Percentiles rank a stretch among this genome's conserved stretches.
phyloP scores from a whole-genome alignment of 1,284 basidiomycete species.

The Boletus subluridellus region DNA sequence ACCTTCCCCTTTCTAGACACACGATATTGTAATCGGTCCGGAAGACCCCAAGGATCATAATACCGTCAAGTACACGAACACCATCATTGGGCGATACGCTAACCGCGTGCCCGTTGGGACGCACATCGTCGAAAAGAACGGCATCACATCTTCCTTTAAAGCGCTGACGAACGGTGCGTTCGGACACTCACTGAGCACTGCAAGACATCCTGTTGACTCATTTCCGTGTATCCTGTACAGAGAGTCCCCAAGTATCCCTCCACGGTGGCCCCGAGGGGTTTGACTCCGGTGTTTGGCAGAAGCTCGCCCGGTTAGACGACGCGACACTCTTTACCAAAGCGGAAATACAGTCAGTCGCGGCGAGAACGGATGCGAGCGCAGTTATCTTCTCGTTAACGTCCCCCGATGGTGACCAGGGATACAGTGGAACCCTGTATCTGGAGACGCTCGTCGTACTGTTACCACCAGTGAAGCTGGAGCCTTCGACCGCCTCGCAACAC shows the following conservation, averaged over 20 bases:
- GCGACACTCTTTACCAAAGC: slow-evolving; percentile 55
- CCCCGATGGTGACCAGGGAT: slow-evolving; percentile 65
- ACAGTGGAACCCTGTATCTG: slow-evolving; percentile 54
- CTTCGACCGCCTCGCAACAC: slow-evolving; percentile 37
- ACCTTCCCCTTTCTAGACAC: slow-evolving; percentile 43
- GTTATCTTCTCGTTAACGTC: slow-evolving; percentile 60
- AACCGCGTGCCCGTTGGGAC: slow-evolving; percentile 65
- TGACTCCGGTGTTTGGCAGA: slow-evolving; percentile 53
- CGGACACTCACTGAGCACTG: background rate
- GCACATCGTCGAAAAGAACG: slow-evolving; percentile 52
- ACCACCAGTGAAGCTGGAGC: slow-evolving; percentile 40
- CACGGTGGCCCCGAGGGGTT: slow-evolving; percentile 69
- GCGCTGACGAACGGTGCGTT: slow-evolving; percentile 50
- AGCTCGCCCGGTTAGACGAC: slow-evolving; percentile 40
- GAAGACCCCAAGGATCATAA: slow-evolving; percentile 58
- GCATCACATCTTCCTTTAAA: slow-evolving; percentile 47
- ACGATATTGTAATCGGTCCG: slow-evolving; percentile 72
- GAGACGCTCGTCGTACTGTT: slow-evolving; percentile 61
- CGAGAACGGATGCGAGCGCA: slow-evolving; percentile 23
- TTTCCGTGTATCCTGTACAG: slow-evolving; percentile 30
- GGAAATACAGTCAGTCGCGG: slow-evolving; percentile 43
- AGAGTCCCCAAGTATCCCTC: slow-evolving; percentile 60
- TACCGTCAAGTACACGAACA: slow-evolving; percentile 65
- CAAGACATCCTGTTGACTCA: background rate
- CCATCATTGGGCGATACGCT: slow-evolving; percentile 67